Evolutionary conservation across 2,329 filamentous ascomycete genomes (phyloP).

Genomic region (Xenoacremonium recifei): DNA sequence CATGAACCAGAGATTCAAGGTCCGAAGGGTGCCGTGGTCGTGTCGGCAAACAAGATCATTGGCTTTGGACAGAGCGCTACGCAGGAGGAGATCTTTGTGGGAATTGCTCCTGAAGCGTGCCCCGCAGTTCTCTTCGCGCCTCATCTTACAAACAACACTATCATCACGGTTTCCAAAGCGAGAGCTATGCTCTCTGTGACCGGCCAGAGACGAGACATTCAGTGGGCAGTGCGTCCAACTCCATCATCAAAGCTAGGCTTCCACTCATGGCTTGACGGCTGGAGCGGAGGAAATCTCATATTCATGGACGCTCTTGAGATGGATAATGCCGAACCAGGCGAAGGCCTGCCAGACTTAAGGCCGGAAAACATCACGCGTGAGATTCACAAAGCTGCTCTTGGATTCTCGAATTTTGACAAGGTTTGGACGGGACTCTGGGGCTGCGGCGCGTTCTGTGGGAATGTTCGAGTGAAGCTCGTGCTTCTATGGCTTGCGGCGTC

Average conservation of each 20-base stretch:
- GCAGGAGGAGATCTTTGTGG: constrained; percentile 35
- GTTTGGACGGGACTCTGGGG: constrained; percentile 32
- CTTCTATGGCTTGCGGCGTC: constrained; percentile 33
- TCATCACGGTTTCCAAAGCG: constrained; percentile 26
- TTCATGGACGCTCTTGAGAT: constrained; percentile 38
- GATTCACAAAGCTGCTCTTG: constrained; percentile 26
- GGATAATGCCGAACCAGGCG: constrained; percentile 21
- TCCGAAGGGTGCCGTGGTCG: constrained; percentile 24
- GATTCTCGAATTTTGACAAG: constrained; percentile 19
- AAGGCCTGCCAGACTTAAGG: constrained; percentile 25
- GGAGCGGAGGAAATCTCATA: constrained; percentile 28
- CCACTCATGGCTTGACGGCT: constrained; percentile 1
- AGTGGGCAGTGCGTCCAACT: constrained; percentile 12
- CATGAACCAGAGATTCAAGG: constrained; percentile 23
- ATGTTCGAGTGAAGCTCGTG: constrained; percentile 29
- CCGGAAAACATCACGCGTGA: constrained; percentile 28
- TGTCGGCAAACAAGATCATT: constrained; percentile 33
- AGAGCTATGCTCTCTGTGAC: constrained; percentile 28
- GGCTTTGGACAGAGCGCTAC: constrained; percentile 36
- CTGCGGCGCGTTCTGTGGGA: constrained; percentile 35
- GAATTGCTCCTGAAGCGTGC: constrained; percentile 33
- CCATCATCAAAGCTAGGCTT: neutral
- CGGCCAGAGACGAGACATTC: constrained; percentile 29
- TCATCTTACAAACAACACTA: constrained; percentile 23
- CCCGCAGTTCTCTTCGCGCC: constrained; percentile 33